Percentiles rank a stretch among this genome's conserved stretches.
Conservation (phyloP, 1,284 basidiomycete genomes). For the Melampsora occidentalis region DNA sequence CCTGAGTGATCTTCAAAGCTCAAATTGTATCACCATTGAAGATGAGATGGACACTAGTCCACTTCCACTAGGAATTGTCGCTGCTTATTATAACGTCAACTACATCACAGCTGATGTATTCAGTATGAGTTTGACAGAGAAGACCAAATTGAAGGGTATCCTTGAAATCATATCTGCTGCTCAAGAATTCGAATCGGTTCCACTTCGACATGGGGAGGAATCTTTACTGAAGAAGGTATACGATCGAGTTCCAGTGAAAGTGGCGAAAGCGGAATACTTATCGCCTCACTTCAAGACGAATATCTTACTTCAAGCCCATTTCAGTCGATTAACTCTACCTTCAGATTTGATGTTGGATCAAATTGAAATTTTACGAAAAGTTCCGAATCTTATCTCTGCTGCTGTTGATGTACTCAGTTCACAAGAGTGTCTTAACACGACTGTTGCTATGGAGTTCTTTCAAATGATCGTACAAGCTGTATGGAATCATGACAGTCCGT, state of each 20-base stretch:
- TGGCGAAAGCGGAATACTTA: constrained; percentile 69
- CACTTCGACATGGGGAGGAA: constrained; percentile 70
- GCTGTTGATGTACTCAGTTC: constrained; percentile 98
- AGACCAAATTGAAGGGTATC: constrained; percentile 94
- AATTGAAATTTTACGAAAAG: constrained; percentile 77
- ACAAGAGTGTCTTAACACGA: constrained; percentile 87
- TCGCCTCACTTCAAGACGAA: constrained; percentile 98
- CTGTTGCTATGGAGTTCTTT: constrained; percentile 97
- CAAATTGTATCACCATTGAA: constrained; percentile 89
- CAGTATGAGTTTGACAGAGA: constrained; percentile 88
- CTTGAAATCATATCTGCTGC: constrained; percentile 95
- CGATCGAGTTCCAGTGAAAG: constrained; percentile 94
- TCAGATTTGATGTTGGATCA: constrained; percentile 92
- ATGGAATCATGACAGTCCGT: constrained; percentile 74
- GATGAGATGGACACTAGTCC: constrained; percentile 90
- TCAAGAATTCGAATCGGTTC: constrained; percentile 90
- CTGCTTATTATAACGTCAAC: constrained; percentile 83
- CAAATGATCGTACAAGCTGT: constrained; percentile 99
- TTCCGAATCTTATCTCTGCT: constrained; percentile 68
- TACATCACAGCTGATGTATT: constrained; percentile 96
- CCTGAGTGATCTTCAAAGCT: constrained; percentile 81
- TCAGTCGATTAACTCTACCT: constrained; percentile 83
- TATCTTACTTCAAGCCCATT: constrained; percentile 93
- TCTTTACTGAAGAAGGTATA: constrained; percentile 65
- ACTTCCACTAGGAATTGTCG: constrained; percentile 93